phyloP scores from a whole-genome alignment of 352 stramenopile genomes.

The Peronosclerospora sorghi region DNA sequence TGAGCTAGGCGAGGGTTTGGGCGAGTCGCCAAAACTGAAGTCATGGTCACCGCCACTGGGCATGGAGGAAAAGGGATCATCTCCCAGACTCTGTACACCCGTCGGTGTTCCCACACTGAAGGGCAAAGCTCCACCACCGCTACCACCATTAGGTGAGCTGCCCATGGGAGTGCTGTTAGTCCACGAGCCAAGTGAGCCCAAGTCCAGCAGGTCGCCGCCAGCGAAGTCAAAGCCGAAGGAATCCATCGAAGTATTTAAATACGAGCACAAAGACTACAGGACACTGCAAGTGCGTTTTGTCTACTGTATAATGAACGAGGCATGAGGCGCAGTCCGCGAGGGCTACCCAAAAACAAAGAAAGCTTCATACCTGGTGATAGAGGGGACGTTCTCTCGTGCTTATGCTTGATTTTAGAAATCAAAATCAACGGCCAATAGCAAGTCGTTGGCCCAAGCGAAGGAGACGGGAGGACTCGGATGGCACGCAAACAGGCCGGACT shows the following conservation, averaged over 20 bases:
- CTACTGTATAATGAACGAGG: not conserved
- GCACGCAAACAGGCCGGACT: not conserved
- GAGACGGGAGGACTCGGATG: not conserved
- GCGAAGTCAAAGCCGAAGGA: slow-evolving; percentile 80
- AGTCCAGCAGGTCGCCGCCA: slow-evolving; percentile 59
- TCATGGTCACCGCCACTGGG: slow-evolving; percentile 39
- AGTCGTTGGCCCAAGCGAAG: not conserved
- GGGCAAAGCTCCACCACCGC: slow-evolving; percentile 26
- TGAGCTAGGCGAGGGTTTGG: slow-evolving; percentile 31
- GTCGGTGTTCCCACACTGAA: slow-evolving; percentile 82
- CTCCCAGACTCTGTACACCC: slow-evolving; percentile 69
- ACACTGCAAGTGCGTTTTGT: not conserved
- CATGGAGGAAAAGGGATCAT: slow-evolving; percentile 55
- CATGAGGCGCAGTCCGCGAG: not conserved
- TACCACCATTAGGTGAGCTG: slow-evolving; percentile 49
- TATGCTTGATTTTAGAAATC: not conserved
- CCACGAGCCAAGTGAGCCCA: slow-evolving; percentile 64
- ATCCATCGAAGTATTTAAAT: slow-evolving; percentile 45
- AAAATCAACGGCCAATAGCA: not conserved
- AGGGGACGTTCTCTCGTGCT: not conserved
- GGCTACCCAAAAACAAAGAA: not conserved
- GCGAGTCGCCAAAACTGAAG: slow-evolving; percentile 74
- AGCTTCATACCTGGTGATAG: slow-evolving; percentile 5
- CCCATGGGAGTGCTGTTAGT: slow-evolving; percentile 52
- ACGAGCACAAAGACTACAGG: not conserved